Evolutionary conservation across 805 yeast species (phyloP), one percentile per base, ranked within the genome.

Genomic region (Candida qinlingensis): DNA sequence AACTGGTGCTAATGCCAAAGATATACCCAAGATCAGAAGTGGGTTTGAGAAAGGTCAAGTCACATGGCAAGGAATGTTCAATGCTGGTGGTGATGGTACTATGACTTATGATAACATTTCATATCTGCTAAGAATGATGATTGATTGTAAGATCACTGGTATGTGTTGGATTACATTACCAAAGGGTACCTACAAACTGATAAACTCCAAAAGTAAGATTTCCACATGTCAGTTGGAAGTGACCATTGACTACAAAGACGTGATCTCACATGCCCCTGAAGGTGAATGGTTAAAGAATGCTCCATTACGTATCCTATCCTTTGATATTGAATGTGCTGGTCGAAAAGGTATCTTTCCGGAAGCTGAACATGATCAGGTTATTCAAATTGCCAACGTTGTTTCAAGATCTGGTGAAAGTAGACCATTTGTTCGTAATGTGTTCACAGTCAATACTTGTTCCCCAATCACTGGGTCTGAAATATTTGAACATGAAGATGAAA

Each of bases 251-350:
- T 90, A 81, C 60, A 68, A 69, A 31, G 83, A 88, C 54, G 65
- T 94, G 45, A 64, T 87, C 0, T 75, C 96, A 1, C 98, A 89
- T 64, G 76, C 89, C 1, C 77, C 97, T 0, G 98, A 92, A 62
- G 97, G 96, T 5, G 90, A 91, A 52, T 95, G 95, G 91, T 77
- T 89, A 35, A 85, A 82, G 55, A 84, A 87, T 70, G 98, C 99
- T 1, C 99, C 99, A 0, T 73, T 94, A 51, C 83, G 99, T 60
- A 83, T 94, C 43, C 72, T 94, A 56, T 90, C 97, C 9, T 92
- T 94, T 65, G 99, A 94, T 74, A 94, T 94, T 52, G 99, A 94
- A 68, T 94, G 99, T 76, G 94, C 99, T 4, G 99, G 99, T 41
- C 80, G 99, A 67, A 86, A 88, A 55, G 99, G 99, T 46, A 78